Evolutionary conservation across 257 asterid species (phyloP).

Genomic region (Nicotiana otophora): DNA sequence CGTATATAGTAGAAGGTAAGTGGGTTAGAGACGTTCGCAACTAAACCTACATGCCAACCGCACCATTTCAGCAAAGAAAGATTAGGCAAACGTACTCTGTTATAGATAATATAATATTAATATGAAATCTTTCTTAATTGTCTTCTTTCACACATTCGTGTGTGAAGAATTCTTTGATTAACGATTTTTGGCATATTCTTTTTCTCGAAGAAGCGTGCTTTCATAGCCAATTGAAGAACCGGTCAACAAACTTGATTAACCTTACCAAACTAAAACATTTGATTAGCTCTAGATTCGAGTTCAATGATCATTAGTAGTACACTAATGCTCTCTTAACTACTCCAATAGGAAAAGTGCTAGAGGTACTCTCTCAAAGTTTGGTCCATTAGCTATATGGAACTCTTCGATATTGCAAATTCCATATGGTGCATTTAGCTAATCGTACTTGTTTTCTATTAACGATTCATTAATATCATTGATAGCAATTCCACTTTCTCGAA

Average conservation of each 20-base stretch:
- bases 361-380: not conserved
- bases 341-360: not conserved
- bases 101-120: not conserved
- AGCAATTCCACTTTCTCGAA: too few species aligned
- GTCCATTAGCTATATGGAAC: too few species aligned
- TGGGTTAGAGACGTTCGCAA: constrained; percentile 52
- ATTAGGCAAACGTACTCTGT: constrained; percentile 57
- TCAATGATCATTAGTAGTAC: not conserved
- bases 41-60: constrained; percentile 50
- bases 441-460: too few species aligned
- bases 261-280: not conserved
- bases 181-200: not conserved
- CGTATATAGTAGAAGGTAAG: constrained; percentile 10
- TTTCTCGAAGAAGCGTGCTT: not conserved
- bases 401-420: too few species aligned
- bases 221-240: not conserved
- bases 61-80: constrained; percentile 29
- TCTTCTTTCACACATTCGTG: not conserved
- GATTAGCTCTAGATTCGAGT: not conserved
- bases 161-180: not conserved
- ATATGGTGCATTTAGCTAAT: too few species aligned
- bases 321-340: not conserved
- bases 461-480: too few species aligned
- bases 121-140: not conserved
- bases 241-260: constrained; percentile 8